Conservation (phyloP, 75 land plant species). For the Cupressus sempervirens region DNA sequence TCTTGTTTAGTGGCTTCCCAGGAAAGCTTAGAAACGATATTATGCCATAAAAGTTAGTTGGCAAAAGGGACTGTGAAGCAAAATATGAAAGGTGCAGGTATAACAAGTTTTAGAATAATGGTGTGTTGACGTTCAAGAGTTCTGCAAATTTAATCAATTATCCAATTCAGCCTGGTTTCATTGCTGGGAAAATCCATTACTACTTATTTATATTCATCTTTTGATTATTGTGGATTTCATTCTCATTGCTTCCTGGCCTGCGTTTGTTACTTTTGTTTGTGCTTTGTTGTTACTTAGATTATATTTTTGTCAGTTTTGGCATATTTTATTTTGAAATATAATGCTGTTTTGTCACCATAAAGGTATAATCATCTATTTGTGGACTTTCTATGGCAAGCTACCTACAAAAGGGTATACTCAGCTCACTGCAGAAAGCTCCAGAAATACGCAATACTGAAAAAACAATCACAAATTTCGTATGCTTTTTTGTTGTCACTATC, state of each 20-base stretch:
- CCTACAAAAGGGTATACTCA: no score
- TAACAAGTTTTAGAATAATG: not conserved
- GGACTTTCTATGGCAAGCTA: no score
- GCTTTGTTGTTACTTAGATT: not conserved
- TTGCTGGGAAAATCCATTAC: not conserved
- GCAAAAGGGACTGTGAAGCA: not conserved
- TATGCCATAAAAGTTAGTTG: not conserved
- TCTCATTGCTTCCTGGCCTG: not conserved
- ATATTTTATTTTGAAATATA: not conserved
- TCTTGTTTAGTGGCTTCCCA: not conserved
- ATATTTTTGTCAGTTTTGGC: not conserved
- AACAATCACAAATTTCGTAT: no score
- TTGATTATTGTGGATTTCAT: not conserved
- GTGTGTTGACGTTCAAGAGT: not conserved
- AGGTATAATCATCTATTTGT: not conserved
- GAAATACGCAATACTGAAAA: no score
- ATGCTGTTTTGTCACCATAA: not conserved
- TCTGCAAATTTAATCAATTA: constrained; percentile 2
- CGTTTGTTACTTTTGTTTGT: not conserved
- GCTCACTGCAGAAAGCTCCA: no score
- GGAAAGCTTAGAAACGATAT: not conserved
- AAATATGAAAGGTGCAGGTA: not conserved
- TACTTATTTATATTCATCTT: not conserved
- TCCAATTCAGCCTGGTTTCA: not conserved
- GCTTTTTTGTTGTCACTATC: not conserved